phyloP scores from a whole-genome alignment of 495 filamentous ascomycete genomes.

The Trichoderma gamsii region DNA sequence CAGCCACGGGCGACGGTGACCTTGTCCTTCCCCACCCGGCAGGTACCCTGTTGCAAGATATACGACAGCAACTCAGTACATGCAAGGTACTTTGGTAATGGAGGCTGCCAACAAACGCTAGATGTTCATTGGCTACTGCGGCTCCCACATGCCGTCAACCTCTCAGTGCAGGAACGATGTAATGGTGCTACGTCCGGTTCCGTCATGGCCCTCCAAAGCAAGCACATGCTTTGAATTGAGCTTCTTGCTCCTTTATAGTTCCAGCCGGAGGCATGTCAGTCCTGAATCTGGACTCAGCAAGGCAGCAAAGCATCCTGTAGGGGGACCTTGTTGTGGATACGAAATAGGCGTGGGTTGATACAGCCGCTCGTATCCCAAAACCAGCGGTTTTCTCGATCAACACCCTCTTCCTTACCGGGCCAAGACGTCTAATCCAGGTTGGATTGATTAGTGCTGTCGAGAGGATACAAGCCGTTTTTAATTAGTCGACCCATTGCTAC shows the following conservation, averaged over 20 bases:
- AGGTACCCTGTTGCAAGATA: background rate
- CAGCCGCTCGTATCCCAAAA: background rate
- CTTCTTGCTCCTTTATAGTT: background rate
- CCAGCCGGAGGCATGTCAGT: background rate
- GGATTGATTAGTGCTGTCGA: too few relatives aligned
- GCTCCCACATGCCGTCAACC: background rate
- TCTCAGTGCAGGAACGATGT: background rate
- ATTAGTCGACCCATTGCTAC: too few relatives aligned
- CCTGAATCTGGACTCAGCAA: background rate
- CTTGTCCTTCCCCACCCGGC: background rate
- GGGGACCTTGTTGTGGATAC: too few relatives aligned
- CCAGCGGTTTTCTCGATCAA: too few relatives aligned
- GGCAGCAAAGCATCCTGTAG: too few relatives aligned
- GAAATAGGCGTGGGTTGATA: too few relatives aligned
- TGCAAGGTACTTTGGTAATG: background rate
- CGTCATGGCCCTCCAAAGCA: background rate
- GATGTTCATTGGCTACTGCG: background rate
- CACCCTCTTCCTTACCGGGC: too few relatives aligned
- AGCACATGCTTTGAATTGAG: background rate
- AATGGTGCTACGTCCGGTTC: background rate
- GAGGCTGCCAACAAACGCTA: background rate
- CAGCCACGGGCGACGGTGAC: background rate
- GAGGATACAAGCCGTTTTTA: too few relatives aligned
- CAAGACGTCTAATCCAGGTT: too few relatives aligned
- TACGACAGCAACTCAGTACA: background rate